A percentile compares a stretch with the other conserved stretches of the same genome.
Evolutionary conservation across 2,329 filamentous ascomycete species (phyloP).

Genomic region (Penicillium oxalicum): DNA sequence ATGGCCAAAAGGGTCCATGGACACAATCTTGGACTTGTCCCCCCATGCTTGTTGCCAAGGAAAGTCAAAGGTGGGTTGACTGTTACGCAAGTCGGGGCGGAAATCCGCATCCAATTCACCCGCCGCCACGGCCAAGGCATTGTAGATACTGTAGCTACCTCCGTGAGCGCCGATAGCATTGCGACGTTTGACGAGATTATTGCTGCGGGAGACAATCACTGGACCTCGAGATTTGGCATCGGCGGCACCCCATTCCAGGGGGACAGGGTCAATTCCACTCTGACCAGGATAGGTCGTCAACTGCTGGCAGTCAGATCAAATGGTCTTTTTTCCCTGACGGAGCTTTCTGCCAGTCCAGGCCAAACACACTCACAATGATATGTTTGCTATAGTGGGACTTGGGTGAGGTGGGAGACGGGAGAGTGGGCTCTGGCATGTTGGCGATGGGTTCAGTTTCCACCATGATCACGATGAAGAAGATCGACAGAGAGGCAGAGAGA

Average conservation of each 20-base stretch:
- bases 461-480: constrained; percentile 12
- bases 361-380: constrained; percentile 26
- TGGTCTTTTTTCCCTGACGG: background rate
- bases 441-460: constrained; percentile 17
- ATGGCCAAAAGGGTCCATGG: constrained; percentile 94
- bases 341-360: background rate
- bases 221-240: constrained; percentile 74
- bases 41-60: constrained; percentile 87
- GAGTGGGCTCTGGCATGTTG: constrained; percentile 15
- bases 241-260: constrained; percentile 77
- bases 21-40: constrained; percentile 88
- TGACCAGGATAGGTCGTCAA: constrained; percentile 87
- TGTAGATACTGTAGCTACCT: constrained; percentile 93
- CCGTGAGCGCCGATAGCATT: constrained; percentile 66
- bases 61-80: constrained; percentile 83
- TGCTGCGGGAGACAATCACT: constrained; percentile 63
- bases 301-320: constrained; percentile 17
- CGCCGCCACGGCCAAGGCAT: constrained; percentile 85
- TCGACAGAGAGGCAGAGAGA: too few species aligned
- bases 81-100: constrained; percentile 72
- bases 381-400: constrained; percentile 29
- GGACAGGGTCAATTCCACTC: constrained; percentile 85
- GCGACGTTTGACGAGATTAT: constrained; percentile 28
- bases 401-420: constrained; percentile 18
- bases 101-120: constrained; percentile 82